These are phyloP conservation scores for Plasmodium inui DNA, from an alignment of 169 alveolate genomes.

Conservation along the genomic window DNA sequence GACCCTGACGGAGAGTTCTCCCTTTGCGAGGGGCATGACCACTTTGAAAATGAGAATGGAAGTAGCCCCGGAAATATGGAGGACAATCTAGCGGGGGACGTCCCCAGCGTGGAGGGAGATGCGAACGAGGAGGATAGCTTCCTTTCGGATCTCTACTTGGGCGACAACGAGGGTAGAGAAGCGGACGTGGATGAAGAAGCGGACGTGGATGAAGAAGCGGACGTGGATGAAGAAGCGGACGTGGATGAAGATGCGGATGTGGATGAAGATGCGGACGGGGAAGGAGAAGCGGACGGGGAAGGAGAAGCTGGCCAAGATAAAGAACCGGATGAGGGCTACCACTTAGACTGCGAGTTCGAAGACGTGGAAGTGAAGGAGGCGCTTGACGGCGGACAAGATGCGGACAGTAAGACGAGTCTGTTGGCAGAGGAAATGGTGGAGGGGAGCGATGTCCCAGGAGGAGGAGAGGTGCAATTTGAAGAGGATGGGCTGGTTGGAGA, in stretches of 20 bases:
- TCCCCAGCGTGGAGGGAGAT: neutral
- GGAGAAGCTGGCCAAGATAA: neutral
- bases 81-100: neutral
- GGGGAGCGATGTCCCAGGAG: neutral
- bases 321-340: neutral
- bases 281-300: no score
- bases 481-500: neutral
- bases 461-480: neutral
- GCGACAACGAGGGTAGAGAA: neutral
- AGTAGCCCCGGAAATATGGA: neutral
- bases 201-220: no score
- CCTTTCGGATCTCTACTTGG: neutral
- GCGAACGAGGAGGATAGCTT: neutral
- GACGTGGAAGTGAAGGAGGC: neutral
- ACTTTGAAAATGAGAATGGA: neutral
- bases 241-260: no score
- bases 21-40: slow-evolving; percentile 14
- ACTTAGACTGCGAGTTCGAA: neutral
- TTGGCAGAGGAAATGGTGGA: neutral
- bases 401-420: neutral
- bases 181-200: no score
- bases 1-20: slow-evolving; percentile 40
- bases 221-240: no score
- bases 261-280: no score
- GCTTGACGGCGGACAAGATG: neutral